Evolutionary conservation across 2,329 filamentous ascomycete genomes (phyloP), one percentile per base, ranked within the genome.

Genomic region (Diaporthe aspalathi): DNA sequence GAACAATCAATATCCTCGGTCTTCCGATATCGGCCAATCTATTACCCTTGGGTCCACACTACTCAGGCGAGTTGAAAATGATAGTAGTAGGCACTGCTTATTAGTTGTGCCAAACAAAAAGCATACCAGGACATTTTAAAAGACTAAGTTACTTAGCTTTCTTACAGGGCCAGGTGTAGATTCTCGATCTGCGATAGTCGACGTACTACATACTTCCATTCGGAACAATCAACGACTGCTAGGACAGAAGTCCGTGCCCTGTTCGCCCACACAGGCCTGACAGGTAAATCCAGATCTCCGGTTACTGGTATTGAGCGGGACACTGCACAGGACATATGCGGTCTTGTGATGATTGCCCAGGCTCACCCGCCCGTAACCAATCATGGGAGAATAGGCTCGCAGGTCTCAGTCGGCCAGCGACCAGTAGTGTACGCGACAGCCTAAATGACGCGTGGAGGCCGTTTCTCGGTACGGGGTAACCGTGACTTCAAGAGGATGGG

Each of bases 1-100:
- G 60, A 65, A 50, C 60, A 65, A 65, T 65, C 60, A 65, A 6
- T 32, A 22, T 49, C 7, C 45, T 38, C 9, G 60, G 29, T 45
- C 14, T 35, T 32, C 60, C 60, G 60, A 65, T 50, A 65, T 65
- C 60, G 60, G 60, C 45, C 14, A 22, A 24, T 17, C 27, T 20
- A 50, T 35, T 12, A 9, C 20, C 43, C 60, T 16, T 8, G 6
- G 20, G 27, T n/a, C n/a, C n/a, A n/a, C n/a, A n/a, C n/a, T n/a
- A n/a, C n/a, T n/a, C n/a, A n/a, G n/a, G n/a, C n/a, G n/a, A 32
- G 32, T 8, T 32, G 32, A 32, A 32, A 32, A 32, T 32, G 32
- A 8, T 5, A 5, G 8, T 32, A 32, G 8, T 32, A 32, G 32
- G 5, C 32, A 32, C 32, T 32, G 32, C 32, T 5, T 32, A 32